Evolutionary conservation across 495 filamentous ascomycete species (phyloP), one percentile per base, ranked within the genome.

Genomic region (Tricharina praecox): DNA sequence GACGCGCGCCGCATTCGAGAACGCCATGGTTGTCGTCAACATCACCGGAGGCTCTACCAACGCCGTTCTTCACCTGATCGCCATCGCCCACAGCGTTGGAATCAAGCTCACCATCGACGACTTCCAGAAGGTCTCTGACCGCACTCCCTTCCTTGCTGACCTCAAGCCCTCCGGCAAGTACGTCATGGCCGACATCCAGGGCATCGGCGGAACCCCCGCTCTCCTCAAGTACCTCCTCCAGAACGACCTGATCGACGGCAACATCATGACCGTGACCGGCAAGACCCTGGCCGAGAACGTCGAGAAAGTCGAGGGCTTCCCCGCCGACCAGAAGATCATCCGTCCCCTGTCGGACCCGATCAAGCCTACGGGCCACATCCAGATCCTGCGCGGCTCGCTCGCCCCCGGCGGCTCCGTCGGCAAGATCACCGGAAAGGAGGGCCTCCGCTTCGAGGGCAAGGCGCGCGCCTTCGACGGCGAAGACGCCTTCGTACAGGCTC

Each of bases 391-490:
- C 44, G 90, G 90, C 26, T 80, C 79, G 4, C 73, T 97, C 23
- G 85, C 90, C 1, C 90, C 90, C 1, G 90, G 81, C 49, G 90
- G 90, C 43, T 81, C 75, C 52, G 90, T 97, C 11, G 90, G 88
- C 51, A 97, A 97, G 70, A 97, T 97, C 65, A 97, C 90, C 7
- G 90, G 90, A 50, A 97, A 97, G 67, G 90, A 97, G 63, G 90
- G 90, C 18, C 72, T 79, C n/a, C 64, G 68, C 7, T 97, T 97
- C 68, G 79, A 71, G 15, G 90, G 90, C 47, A 86, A 76, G 54
- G 90, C 90, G 26, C 80, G 78, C 51, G 82, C 83, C 55, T 97
- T 84, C 66, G 79, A 97, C 63, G 71, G 71, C 50, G 84, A 92
- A 64, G 81, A 88, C 48, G 74, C 72, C 62, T 85, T 92, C 66